Evolutionary conservation across 2,329 filamentous ascomycete genomes (phyloP).

Genomic region (Stemphylium vesicarium): DNA sequence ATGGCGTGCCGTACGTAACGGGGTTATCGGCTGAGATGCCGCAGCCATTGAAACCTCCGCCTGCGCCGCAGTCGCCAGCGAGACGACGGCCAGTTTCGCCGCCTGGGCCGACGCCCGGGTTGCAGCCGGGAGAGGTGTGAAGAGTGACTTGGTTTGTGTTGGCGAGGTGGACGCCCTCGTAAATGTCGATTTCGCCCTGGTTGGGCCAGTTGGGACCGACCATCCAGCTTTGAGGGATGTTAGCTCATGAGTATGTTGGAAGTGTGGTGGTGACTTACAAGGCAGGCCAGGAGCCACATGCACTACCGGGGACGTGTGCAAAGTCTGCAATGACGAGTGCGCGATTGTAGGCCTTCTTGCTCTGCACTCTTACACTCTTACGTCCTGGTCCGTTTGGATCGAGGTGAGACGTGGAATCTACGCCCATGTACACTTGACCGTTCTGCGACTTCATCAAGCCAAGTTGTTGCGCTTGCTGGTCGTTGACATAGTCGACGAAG

Average conservation of each 20-base stretch:
- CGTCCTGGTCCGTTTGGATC: conserved; percentile 44
- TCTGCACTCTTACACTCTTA: conserved; percentile 46
- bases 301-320: conserved; percentile 47
- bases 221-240: conserved; percentile 39
- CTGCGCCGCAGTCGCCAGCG: conserved; percentile 46
- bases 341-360: conserved; percentile 46
- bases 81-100: conserved; percentile 41
- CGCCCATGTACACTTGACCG: conserved; percentile 49
- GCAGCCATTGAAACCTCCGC: conserved; percentile 44
- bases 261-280: conserved; percentile 33
- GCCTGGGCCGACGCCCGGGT: conserved; percentile 38
- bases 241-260: conserved; percentile 8
- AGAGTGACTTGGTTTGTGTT: conserved; percentile 47
- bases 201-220: conserved; percentile 50
- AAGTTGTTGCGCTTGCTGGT: conserved; percentile 38
- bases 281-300: conserved; percentile 50
- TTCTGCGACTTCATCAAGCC: conserved; percentile 43
- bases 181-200: conserved; percentile 46
- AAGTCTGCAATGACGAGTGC: conserved; percentile 50
- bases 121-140: conserved; percentile 46
- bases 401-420: conserved; percentile 40
- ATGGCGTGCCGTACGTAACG: conserved; percentile 46
- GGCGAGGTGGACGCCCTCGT: conserved; percentile 49
- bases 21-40: conserved; percentile 35
- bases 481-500: conserved; percentile 48